Evolutionary conservation across 257 asterid species (phyloP), one percentile per base, ranked within the genome.

Genomic region (Solanum neorickii): DNA sequence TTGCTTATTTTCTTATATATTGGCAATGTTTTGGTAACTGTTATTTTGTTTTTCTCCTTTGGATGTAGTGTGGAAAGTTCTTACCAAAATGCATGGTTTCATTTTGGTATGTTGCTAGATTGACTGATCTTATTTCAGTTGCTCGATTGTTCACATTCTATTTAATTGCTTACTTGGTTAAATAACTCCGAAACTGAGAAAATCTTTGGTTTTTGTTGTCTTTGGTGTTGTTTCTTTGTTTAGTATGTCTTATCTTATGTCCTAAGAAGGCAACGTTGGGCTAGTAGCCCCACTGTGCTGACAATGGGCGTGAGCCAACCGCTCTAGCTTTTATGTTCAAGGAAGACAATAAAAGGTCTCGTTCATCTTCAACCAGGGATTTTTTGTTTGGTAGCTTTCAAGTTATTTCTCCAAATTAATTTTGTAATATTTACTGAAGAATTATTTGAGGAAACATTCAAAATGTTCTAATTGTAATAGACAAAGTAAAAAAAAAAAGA

Each of bases 241-340:
- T 97, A 95, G 98, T 97, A 93, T 97, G 98, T 94, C 96, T 93
- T 94, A 86, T 93, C 95, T 93, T 93, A 91, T 92, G 94, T 93
- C 89, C 94, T 95, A 94, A 95, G 98, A 96, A 94, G 99, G 99
- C 98, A 97, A 94, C 95, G 90, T 94, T 96, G 98, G 99, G 99
- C 98, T 93, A 93, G 97, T 97, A 91, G 98, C 95, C 99, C 97
- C 98, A 93, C 98, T 96, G 94, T 95, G 98, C 98, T 95, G 99
- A 93, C 99, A 95, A 94, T 97, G 98, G 97, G 97, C 95, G 94
- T 97, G 99, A 95, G 98, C 98, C 94, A 98, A 95, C 98, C 91
- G 91, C 99, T 95, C 95, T 97, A 96, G 98, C 98, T 94, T 95
- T 92, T 91, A 93, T 95, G 94, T 96, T 90, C 98, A 94, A 92